These are phyloP conservation scores for Emergomyces pasteurianus DNA, from an alignment of 2,329 filamentous ascomycete species.

Conservation along the genomic window DNA sequence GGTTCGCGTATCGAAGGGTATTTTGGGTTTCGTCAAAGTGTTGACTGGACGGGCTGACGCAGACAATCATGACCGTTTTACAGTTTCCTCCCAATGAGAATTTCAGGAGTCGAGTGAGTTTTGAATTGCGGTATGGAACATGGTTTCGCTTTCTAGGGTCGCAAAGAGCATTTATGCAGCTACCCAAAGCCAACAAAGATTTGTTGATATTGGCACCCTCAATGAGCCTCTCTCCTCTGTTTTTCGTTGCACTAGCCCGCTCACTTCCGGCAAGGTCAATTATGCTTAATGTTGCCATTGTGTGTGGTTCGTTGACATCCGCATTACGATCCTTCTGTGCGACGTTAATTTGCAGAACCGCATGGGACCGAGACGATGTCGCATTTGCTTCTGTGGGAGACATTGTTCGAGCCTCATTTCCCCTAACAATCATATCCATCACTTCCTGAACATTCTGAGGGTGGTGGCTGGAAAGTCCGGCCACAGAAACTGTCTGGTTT, in stretches of 20 bases:
- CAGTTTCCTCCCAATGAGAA: conserved; percentile 97
- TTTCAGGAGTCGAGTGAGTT: conserved; percentile 86
- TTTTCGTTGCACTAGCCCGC: conserved; percentile 91
- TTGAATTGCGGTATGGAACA: conserved; percentile 95
- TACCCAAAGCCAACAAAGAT: conserved; percentile 82
- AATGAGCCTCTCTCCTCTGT: conserved; percentile 76
- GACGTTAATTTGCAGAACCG: conserved; percentile 93
- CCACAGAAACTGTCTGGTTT: conserved; percentile 82
- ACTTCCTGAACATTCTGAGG: conserved; percentile 88
- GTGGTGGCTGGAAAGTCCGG: conserved; percentile 80
- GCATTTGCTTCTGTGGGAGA: conserved; percentile 96
- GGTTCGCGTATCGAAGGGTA: conserved; percentile 90
- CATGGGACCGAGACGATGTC: conserved; percentile 92
- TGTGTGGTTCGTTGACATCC: conserved; percentile 83
- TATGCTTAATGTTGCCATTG: conserved; percentile 95
- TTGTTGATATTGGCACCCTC: conserved; percentile 99
- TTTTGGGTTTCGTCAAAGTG: conserved; percentile 99
- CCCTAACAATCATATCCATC: conserved; percentile 97
- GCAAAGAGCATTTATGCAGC: conserved; percentile 97
- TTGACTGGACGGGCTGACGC: conserved; percentile 87
- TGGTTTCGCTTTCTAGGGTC: conserved; percentile 85
- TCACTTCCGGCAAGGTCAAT: conserved; percentile 96
- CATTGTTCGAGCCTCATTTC: conserved; percentile 89
- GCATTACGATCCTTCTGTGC: conserved; percentile 91
- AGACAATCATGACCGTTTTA: conserved; percentile 99